A percentile compares a stretch with the other conserved stretches of the same genome.
Conservation (phyloP, 2,329 filamentous ascomycete genomes). For the Colletotrichum theobromicola region DNA sequence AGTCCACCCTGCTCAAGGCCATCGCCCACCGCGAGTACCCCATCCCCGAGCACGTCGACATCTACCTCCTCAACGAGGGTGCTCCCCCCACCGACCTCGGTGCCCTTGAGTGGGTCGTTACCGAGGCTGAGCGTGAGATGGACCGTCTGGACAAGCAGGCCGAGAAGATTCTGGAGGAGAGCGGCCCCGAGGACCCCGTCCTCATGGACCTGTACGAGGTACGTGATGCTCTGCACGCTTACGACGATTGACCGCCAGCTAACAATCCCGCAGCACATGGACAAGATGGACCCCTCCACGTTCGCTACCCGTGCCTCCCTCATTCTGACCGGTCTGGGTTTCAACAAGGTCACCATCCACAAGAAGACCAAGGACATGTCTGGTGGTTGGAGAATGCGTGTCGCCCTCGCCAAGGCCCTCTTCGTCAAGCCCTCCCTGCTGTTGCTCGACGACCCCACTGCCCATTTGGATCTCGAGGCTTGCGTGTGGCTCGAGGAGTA, state of each 20-base stretch:
- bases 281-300: conserved; percentile 97
- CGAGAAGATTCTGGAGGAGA: conserved; percentile 88
- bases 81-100: conserved; percentile 87
- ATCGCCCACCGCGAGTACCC: conserved; percentile 94
- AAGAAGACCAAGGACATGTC: conserved; percentile 99
- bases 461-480: conserved; percentile 98
- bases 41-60: conserved; percentile 94
- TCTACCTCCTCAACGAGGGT: conserved; percentile 98
- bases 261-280: conserved; percentile 76
- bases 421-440: conserved; percentile 98
- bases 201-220: conserved; percentile 97
- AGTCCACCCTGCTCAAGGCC: conserved; percentile 96
- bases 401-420: conserved; percentile 93
- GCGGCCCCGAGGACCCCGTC: conserved; percentile 88
- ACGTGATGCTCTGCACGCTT: conserved; percentile 39
- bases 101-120: conserved; percentile 96
- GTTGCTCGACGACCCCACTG: conserved; percentile 96
- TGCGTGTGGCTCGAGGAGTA: conserved; percentile 99
- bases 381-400: conserved; percentile 99
- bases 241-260: not conserved
- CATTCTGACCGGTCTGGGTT: conserved; percentile 97
- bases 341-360: conserved; percentile 97
- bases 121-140: conserved; percentile 91
- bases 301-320: conserved; percentile 95
- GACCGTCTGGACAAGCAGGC: conserved; percentile 86